phyloP scores from a whole-genome alignment of 148 eudicot genomes.

The Fagopyrum tataricum region DNA sequence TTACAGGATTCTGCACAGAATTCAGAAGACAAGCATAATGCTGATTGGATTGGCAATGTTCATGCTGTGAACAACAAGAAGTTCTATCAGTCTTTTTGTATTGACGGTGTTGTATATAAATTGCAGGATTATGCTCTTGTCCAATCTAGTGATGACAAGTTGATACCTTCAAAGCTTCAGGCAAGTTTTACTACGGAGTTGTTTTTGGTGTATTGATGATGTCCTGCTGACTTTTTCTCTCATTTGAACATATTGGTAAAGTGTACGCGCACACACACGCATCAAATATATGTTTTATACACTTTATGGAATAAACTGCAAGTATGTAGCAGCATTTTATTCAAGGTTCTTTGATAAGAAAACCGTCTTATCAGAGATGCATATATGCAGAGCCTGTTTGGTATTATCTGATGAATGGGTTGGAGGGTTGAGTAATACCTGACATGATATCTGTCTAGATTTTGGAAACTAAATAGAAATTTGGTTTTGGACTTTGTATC shows the following conservation, averaged over 20 bases:
- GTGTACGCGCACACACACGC: too few relatives aligned
- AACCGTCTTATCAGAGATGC: too few relatives aligned
- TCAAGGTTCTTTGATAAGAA: neutral
- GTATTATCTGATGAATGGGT: too few relatives aligned
- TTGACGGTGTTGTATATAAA: slow-evolving; percentile 51
- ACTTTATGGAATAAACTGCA: too few relatives aligned
- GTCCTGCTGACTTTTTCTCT: neutral
- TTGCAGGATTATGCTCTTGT: slow-evolving; percentile 59
- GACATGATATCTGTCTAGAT: too few relatives aligned
- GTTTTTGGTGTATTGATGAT: neutral
- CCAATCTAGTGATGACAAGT: slow-evolving; percentile 32
- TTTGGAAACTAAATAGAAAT: too few relatives aligned
- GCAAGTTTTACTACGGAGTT: slow-evolving; percentile 20
- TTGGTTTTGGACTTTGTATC: too few relatives aligned
- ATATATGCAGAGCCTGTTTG: too few relatives aligned
- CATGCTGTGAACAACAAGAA: slow-evolving; percentile 50
- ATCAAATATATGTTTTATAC: too few relatives aligned
- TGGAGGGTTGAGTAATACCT: too few relatives aligned
- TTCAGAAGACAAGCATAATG: slow-evolving; percentile 38
- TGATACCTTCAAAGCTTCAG: slow-evolving; percentile 66
- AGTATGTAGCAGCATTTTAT: neutral
- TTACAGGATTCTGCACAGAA: slow-evolving; percentile 24
- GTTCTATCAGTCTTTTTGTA: slow-evolving; percentile 60
- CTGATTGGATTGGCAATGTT: slow-evolving; percentile 72
- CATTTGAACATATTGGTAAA: too few relatives aligned